Percentiles rank a stretch among this genome's conserved stretches.
Conservation (phyloP, 192 early-diverging fungal genomes). For the Allomyces macrogynus region DNA sequence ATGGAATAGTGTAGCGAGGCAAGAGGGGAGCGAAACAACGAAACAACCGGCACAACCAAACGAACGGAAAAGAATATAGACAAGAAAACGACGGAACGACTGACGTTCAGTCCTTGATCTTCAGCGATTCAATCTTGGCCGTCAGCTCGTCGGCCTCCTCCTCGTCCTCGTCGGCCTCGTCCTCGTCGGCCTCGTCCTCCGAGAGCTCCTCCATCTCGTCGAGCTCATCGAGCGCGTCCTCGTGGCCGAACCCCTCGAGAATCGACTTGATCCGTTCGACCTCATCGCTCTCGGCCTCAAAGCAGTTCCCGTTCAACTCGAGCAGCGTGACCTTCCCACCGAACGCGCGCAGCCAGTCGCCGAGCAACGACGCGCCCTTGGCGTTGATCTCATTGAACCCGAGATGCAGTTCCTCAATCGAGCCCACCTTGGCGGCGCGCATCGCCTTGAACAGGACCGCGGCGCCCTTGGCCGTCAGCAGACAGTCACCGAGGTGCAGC, state of each 20-base stretch:
- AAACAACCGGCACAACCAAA: no score
- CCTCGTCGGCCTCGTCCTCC: conserved; percentile 49
- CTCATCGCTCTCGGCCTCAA: conserved; percentile 58
- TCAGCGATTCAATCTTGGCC: no score
- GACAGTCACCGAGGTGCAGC: conserved; percentile 81
- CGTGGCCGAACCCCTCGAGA: conserved; percentile 41
- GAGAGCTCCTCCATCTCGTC: conserved; percentile 83
- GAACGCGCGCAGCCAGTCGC: conserved; percentile 41
- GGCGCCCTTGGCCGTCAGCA: conserved; percentile 55
- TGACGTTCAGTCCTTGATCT: no score
- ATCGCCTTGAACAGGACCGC: conserved; percentile 43
- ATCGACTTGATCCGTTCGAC: conserved; percentile 53
- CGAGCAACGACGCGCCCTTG: conserved; percentile 41
- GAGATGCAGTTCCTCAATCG: conserved; percentile 43
- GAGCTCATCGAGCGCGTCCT: conserved; percentile 71
- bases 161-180: conserved; percentile 31
- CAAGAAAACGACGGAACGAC: no score
- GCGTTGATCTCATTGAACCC: conserved; percentile 79
- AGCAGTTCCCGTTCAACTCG: conserved; percentile 82
- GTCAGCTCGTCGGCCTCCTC: conserved; percentile 20
- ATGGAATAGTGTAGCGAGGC: no score
- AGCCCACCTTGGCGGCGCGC: conserved; percentile 23
- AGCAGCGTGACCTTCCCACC: conserved; percentile 40
- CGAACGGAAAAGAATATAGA: no score
- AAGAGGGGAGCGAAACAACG: no score